phyloP scores from a whole-genome alignment of 1,284 basidiomycete genomes.

The Porogramme epimiltina region DNA sequence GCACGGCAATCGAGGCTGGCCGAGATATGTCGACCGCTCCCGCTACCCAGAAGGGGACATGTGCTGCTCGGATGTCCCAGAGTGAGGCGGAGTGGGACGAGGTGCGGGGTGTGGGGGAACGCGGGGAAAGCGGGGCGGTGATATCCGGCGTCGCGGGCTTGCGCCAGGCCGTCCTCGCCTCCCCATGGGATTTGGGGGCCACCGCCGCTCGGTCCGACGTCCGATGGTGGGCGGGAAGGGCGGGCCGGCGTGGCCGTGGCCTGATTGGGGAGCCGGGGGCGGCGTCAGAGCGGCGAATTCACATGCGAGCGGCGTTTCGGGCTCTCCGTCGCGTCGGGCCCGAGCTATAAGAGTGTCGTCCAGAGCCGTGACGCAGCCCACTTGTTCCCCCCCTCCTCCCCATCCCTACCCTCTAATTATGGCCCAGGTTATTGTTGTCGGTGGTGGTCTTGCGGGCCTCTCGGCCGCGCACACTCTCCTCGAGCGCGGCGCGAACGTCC shows the following conservation, averaged over 20 bases:
- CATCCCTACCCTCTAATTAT: background rate
- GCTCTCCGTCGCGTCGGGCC: background rate
- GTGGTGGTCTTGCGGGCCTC: slow-evolving; percentile 91
- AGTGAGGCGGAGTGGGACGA: too few relatives aligned
- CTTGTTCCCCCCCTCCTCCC: background rate
- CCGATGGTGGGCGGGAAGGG: background rate
- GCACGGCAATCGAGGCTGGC: too few relatives aligned
- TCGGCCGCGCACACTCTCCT: slow-evolving; percentile 95
- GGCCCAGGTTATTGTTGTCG: slow-evolving; percentile 71
- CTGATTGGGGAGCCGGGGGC: background rate
- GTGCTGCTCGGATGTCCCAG: too few relatives aligned
- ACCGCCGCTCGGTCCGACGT: background rate
- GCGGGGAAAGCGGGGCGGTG: too few relatives aligned
- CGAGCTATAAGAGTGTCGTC: background rate
- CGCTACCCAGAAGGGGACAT: too few relatives aligned
- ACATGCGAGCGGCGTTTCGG: background rate
- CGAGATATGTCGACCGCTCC: too few relatives aligned
- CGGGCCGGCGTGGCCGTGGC: background rate
- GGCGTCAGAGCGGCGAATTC: background rate
- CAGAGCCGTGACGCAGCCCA: background rate
- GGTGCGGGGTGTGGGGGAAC: too few relatives aligned
- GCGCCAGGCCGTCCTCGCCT: too few relatives aligned
- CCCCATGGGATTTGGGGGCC: too few relatives aligned
- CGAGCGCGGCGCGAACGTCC: slow-evolving; percentile 92
- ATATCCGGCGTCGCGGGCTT: too few relatives aligned